phyloP scores from a whole-genome alignment of 2,329 filamentous ascomycete genomes.

The Penicillium sp. region DNA sequence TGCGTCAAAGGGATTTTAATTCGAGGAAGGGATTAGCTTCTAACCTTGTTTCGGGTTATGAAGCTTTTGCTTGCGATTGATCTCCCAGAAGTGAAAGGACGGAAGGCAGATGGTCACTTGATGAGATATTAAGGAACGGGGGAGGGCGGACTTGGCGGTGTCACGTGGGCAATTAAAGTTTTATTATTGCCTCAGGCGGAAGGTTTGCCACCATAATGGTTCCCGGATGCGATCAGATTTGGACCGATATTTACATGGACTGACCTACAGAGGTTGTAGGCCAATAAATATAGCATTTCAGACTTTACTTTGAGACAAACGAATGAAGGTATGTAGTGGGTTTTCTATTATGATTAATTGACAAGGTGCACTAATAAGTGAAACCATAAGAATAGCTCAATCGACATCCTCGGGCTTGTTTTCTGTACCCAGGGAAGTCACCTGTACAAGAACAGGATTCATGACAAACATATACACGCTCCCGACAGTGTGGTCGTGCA shows the following conservation, averaged over 20 bases:
- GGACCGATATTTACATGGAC: neutral
- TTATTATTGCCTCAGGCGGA: slow-evolving; percentile 5
- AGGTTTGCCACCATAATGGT: neutral
- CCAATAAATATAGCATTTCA: neutral
- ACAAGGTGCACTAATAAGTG: slow-evolving; percentile 26
- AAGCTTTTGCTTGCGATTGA: neutral
- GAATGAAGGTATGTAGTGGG: neutral
- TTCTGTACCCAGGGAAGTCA: slow-evolving; percentile 1
- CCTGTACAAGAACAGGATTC: slow-evolving; percentile 18
- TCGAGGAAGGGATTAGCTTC: neutral
- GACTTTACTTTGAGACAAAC: neutral
- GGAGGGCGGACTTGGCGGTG: neutral
- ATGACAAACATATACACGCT: slow-evolving; percentile 11
- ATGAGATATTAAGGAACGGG: neutral
- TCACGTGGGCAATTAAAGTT: neutral
- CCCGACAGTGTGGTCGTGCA: neutral
- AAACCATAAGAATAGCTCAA: slow-evolving; percentile 7
- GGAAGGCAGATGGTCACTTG: slow-evolving; percentile 23
- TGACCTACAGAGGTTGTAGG: neutral
- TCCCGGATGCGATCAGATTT: neutral
- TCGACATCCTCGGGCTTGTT: slow-evolving; percentile 2
- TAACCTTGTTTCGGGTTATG: neutral
- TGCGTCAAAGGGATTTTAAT: slow-evolving; percentile 16
- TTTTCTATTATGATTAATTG: slow-evolving; percentile 24
- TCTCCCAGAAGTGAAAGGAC: slow-evolving; percentile 29